phyloP scores from a whole-genome alignment of 306 rosid genomes.

The Quercus wislizeni region DNA sequence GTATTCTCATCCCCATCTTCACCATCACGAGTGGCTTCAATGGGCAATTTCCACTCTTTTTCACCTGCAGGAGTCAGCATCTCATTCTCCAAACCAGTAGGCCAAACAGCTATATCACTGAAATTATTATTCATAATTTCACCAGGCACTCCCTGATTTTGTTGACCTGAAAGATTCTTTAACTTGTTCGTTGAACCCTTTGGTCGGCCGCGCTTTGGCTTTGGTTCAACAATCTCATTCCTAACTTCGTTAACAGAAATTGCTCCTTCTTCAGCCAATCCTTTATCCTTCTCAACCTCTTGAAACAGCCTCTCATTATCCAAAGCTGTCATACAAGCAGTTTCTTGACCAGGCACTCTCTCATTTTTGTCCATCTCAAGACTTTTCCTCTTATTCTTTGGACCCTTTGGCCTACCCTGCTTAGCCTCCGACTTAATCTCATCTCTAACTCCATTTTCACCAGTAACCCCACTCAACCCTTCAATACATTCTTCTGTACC shows the following conservation, averaged over 20 bases:
- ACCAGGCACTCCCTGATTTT: background rate
- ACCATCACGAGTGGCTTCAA: constrained; percentile 1
- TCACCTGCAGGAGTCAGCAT: constrained; percentile 1
- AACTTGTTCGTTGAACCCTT: constrained; percentile 34
- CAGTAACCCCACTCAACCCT: constrained; percentile 17
- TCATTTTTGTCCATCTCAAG: background rate
- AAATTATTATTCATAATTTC: constrained; percentile 5
- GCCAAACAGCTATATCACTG: constrained; percentile 6
- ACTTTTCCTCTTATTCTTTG: constrained; percentile 24
- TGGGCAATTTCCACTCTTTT: background rate
- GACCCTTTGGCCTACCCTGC: constrained; percentile 40
- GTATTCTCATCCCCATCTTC: constrained; percentile 27
- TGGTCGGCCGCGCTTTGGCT: constrained; percentile 31
- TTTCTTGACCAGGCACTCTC: constrained; percentile 3
- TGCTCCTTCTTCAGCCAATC: background rate
- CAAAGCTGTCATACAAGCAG: background rate
- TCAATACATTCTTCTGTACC: constrained; percentile 18
- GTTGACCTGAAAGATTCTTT: constrained; percentile 2
- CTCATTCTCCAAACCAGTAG: constrained; percentile 15
- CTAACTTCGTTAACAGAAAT: constrained; percentile 19
- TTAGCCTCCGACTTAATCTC: constrained; percentile 13
- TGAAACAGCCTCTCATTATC: constrained; percentile 12
- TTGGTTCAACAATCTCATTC: constrained; percentile 18
- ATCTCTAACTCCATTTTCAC: constrained; percentile 15
- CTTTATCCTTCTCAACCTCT: constrained; percentile 5